Conservation (phyloP, 1,139 yeast species). For the Blastobotrys arbuscula region DNA sequence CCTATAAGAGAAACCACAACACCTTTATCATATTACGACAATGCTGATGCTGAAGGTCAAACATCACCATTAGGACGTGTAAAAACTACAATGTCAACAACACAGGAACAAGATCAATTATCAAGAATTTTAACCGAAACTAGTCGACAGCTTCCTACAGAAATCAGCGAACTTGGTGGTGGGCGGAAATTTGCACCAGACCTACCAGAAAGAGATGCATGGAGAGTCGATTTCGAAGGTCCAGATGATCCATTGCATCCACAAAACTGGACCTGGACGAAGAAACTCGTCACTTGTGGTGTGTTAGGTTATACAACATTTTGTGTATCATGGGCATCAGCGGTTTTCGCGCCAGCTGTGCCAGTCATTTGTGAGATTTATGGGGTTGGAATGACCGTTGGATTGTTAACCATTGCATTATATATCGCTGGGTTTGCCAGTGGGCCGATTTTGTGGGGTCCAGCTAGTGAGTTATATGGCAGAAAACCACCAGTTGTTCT, state of each 20-base stretch:
- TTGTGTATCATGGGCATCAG: conserved; percentile 40
- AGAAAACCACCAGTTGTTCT: conserved; percentile 52
- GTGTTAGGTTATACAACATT: conserved; percentile 38
- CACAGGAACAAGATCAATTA: background rate
- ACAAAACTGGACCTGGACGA: conserved; percentile 40
- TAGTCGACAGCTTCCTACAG: background rate
- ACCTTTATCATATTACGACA: conserved; percentile 1
- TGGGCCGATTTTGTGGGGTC: conserved; percentile 81
- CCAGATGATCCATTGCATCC: conserved; percentile 48
- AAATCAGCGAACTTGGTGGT: conserved; percentile 36
- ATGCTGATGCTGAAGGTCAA: background rate
- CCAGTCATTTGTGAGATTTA: conserved; percentile 28
- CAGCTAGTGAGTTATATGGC: conserved; percentile 70
- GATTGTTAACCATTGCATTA: conserved; percentile 53
- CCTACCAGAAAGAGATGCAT: conserved; percentile 42
- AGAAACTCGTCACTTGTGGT: conserved; percentile 32
- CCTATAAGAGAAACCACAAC: background rate
- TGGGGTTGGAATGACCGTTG: conserved; percentile 32
- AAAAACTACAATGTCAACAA: background rate
- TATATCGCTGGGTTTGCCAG: conserved; percentile 81
- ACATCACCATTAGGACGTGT: conserved; percentile 1
- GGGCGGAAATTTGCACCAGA: conserved; percentile 46
- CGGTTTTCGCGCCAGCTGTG: conserved; percentile 38
- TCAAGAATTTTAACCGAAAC: background rate
- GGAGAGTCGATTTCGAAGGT: conserved; percentile 49